Percentiles rank a stretch among this genome's conserved stretches.
These are phyloP conservation scores for Mortierella sp. DNA, from an alignment of 371 early-diverging fungal genomes.

Conservation along the genomic window DNA sequence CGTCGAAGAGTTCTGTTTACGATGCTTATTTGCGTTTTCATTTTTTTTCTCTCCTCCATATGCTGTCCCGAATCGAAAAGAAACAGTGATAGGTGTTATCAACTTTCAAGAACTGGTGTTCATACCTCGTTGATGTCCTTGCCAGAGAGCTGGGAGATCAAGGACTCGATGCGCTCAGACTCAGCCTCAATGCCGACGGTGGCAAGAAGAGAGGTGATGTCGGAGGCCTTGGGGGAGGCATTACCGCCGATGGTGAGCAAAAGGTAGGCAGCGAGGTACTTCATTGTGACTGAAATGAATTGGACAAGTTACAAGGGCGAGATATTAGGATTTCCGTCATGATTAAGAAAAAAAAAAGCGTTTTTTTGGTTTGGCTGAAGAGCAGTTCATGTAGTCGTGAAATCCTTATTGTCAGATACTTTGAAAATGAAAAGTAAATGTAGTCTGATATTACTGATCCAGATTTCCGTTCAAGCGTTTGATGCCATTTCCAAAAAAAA, in stretches of 20 bases:
- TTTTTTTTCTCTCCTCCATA: slow-evolving; percentile 3
- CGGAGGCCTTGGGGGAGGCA: slow-evolving; percentile 83
- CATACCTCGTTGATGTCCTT: slow-evolving; percentile 88
- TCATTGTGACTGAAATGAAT: slow-evolving; percentile 71
- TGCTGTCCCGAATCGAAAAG: background rate
- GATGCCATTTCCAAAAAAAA: too few relatives aligned
- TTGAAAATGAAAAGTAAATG: too few relatives aligned
- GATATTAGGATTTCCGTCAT: slow-evolving; percentile 5
- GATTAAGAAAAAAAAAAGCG: too few relatives aligned
- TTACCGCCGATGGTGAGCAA: slow-evolving; percentile 94
- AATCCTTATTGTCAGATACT: too few relatives aligned
- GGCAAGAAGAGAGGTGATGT: slow-evolving; percentile 87
- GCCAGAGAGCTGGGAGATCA: slow-evolving; percentile 87
- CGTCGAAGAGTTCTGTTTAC: too few relatives aligned
- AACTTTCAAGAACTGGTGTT: background rate
- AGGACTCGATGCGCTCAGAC: slow-evolving; percentile 77
- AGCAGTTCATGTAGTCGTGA: too few relatives aligned
- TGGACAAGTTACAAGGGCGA: background rate
- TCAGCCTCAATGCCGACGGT: slow-evolving; percentile 96
- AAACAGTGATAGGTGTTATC: background rate
- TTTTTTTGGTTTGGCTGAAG: too few relatives aligned
- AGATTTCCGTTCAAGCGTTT: too few relatives aligned
- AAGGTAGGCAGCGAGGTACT: slow-evolving; percentile 97
- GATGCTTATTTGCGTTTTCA: too few relatives aligned
- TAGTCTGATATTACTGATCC: too few relatives aligned